Percentiles rank a stretch among this genome's conserved stretches.
phyloP scores from a whole-genome alignment of 225 moss, liverwort and hornwort genomes.

The Straminergon stramineum region DNA sequence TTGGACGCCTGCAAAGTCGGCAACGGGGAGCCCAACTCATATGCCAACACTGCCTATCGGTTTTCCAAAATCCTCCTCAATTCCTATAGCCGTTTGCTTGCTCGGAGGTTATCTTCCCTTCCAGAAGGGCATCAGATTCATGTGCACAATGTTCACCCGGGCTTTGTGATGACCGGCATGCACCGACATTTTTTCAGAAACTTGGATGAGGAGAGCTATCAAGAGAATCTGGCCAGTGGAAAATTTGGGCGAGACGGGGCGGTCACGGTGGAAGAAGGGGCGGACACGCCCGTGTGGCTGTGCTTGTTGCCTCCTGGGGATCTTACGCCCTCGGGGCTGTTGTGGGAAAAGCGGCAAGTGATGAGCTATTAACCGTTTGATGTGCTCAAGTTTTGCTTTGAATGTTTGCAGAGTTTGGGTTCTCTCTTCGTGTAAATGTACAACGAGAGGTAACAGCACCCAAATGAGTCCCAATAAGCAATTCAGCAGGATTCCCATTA shows the following conservation, averaged over 20 bases:
- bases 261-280: not conserved
- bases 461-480: not conserved
- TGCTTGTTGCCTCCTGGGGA: not conserved
- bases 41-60: not conserved
- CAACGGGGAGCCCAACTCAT: not conserved
- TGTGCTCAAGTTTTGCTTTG: not conserved
- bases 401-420: not conserved
- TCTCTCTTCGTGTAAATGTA: too few species aligned
- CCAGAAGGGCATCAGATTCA: not conserved
- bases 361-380: not conserved
- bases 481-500: not conserved
- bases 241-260: not conserved
- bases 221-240: not conserved
- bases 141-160: not conserved
- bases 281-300: conserved; percentile 1
- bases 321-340: not conserved
- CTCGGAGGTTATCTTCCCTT: not conserved
- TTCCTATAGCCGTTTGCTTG: not conserved
- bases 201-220: not conserved
- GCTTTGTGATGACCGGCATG: not conserved
- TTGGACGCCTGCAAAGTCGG: conserved; percentile 19
- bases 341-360: not conserved
- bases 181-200: not conserved
- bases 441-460: too few species aligned
- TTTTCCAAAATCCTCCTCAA: conserved; percentile 4